These are phyloP conservation scores for Colletotrichum phormii DNA, from an alignment of 2,329 filamentous ascomycete species.

Conservation along the genomic window DNA sequence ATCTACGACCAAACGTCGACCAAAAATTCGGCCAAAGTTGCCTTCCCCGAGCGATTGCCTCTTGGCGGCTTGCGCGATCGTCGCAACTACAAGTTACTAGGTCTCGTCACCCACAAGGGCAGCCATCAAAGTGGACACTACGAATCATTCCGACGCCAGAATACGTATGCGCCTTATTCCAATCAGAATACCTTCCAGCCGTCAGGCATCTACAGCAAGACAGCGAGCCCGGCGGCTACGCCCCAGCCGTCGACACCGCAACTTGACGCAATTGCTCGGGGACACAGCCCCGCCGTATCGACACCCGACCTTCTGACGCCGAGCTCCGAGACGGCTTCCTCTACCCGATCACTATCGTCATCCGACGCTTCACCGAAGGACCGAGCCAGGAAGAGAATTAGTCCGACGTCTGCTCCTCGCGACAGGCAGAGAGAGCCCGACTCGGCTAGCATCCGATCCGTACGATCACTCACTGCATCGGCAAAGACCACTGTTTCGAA, in stretches of 20 bases:
- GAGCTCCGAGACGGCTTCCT: constrained; percentile 48
- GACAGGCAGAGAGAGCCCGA: constrained; percentile 58
- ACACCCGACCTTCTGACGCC: constrained; percentile 60
- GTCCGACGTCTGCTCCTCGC: constrained; percentile 39
- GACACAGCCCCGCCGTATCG: constrained; percentile 57
- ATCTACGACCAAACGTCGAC: constrained; percentile 88
- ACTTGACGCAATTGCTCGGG: constrained; percentile 48
- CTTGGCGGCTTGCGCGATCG: constrained; percentile 83
- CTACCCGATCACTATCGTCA: constrained; percentile 53
- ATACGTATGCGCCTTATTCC: constrained; percentile 78
- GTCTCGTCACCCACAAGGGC: constrained; percentile 92
- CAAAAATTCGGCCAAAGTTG: constrained; percentile 95
- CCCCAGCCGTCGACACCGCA: constrained; percentile 62
- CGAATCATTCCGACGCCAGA: constrained; percentile 92
- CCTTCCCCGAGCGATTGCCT: constrained; percentile 88
- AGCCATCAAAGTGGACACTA: constrained; percentile 98
- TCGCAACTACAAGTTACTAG: constrained; percentile 85
- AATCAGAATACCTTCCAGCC: constrained; percentile 84
- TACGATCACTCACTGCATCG: constrained; percentile 68
- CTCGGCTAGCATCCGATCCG: constrained; percentile 64
- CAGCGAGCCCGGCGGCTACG: constrained; percentile 65
- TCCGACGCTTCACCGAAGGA: constrained; percentile 40
- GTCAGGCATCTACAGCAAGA: constrained; percentile 78
- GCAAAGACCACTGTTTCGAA: constrained; percentile 65
- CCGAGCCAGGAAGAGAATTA: constrained; percentile 33